Base-by-base conservation (phyloP, 1,284 basidiomycete genomes). In the Melampsora americana region DNA sequence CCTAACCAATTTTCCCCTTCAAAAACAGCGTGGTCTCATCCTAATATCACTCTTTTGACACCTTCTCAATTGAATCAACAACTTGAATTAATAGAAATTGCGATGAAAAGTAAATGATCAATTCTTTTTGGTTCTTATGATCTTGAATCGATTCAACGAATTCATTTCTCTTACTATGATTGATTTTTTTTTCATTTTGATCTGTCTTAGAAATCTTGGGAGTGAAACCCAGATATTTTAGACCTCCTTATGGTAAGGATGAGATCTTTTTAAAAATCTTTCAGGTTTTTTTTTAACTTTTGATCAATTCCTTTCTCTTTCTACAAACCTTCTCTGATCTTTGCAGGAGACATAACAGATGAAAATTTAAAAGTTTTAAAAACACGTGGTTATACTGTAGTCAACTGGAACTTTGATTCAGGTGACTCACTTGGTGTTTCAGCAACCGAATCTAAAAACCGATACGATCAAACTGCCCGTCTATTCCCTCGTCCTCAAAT, bases 21-120 rank as follows among this genome's bases (percentile, higher is more conserved):
- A 28, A 28, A 4, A 16, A 23, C 42, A 74, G 71, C 71, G 9
- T 75, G 72, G 72, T 75, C 72, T 26, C 72, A 75, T 75, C 16
- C 56, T 26, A n/a, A 75, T 60, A 75, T 75, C 14, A 62, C 30
- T 20, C 18, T 11, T 3, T 53, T 75, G 20, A 46, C 65, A 2
- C 65, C 48, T 30, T 9, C 28, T 20, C 26, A 75, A 68, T 50
- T 75, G 1, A 16, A 62, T 39, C 42, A 48, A 62, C 65, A 75
- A 53, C 66, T 75, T 60, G 72, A 68, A 28, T 62, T 67, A 11
- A 20, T 62, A 16, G 72, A 75, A 39, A 20, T n/a, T 35, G 71
- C 71, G 26, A 42, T 74, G 28, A 66, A 53, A 18, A 74, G 71
- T 74, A 50, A 20, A 2, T 48, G 50, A 23, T 53, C 16, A 53